phyloP scores from a whole-genome alignment of 2,329 filamentous ascomycete species.

The Calonectria leucothoes region DNA sequence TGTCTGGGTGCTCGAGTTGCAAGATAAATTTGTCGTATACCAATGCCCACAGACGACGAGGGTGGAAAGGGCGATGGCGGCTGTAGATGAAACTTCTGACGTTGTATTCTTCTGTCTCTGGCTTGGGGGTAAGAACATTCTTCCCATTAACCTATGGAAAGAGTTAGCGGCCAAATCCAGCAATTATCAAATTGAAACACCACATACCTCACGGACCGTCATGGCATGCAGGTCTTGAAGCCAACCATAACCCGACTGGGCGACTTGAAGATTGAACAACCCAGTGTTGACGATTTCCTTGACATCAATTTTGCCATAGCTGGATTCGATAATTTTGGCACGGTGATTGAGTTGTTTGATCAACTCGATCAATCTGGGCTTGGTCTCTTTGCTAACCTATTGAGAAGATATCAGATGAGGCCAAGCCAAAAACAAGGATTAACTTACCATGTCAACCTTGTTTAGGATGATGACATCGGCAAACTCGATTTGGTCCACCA shows the following conservation, averaged over 20 bases:
- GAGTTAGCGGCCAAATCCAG: neutral
- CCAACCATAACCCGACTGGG: constrained; percentile 76
- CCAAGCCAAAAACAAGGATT: neutral
- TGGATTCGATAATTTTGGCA: constrained; percentile 72
- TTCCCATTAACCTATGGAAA: constrained; percentile 53
- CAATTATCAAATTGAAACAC: neutral
- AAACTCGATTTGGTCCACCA: constrained; percentile 84
- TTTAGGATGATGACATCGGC: constrained; percentile 79
- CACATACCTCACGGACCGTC: constrained; percentile 67
- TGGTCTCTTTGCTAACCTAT: constrained; percentile 53
- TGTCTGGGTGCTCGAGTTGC: constrained; percentile 56
- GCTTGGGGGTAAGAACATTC: constrained; percentile 71
- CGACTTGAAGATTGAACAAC: constrained; percentile 72
- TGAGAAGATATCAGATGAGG: neutral
- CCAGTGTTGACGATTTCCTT: constrained; percentile 73
- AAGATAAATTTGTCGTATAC: constrained; percentile 63
- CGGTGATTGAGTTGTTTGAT: constrained; percentile 73
- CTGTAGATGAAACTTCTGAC: constrained; percentile 79
- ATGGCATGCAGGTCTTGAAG: constrained; percentile 76
- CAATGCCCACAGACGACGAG: constrained; percentile 56
- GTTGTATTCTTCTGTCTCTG: constrained; percentile 79
- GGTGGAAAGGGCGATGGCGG: constrained; percentile 66
- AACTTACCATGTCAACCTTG: constrained; percentile 71
- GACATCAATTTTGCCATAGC: constrained; percentile 69
- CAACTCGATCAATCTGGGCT: constrained; percentile 61